Conservation (phyloP, 345 rosid genomes). For the Eucalyptus coolabah region DNA sequence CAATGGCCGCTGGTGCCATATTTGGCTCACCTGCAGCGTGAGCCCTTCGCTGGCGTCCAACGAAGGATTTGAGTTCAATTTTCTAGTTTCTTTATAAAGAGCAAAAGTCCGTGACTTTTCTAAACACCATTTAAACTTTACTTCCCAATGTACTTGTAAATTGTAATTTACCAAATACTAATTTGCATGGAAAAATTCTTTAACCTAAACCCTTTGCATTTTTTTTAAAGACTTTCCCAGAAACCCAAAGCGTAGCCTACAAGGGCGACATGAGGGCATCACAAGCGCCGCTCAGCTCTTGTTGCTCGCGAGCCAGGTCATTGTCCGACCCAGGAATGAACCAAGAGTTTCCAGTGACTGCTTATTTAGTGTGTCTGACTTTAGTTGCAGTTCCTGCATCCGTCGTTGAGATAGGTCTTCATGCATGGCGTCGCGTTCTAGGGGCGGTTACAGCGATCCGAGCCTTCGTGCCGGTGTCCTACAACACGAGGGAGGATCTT, state of each 20-base stretch:
- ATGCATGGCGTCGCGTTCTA: conserved; percentile 67
- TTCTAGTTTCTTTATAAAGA: no score
- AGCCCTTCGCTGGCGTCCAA: no score
- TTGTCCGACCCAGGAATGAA: neutral
- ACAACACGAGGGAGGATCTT: conserved; percentile 53
- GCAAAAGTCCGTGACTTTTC: neutral
- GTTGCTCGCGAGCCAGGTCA: conserved; percentile 53
- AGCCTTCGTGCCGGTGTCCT: conserved; percentile 54
- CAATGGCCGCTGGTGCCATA: no score
- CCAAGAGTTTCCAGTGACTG: neutral
- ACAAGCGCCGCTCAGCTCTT: conserved; percentile 61
- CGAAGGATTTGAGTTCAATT: neutral
- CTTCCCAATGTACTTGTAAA: neutral
- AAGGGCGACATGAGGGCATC: conserved; percentile 57
- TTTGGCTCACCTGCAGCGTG: no score
- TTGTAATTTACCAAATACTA: neutral
- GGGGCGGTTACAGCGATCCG: conserved; percentile 44
- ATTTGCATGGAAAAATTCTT: neutral
- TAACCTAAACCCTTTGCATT: neutral
- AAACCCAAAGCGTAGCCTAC: neutral
- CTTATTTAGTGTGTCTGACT: neutral
- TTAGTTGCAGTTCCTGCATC: neutral
- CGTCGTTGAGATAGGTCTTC: neutral
- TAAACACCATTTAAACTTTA: neutral
- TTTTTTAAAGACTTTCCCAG: neutral